Percentiles rank a stretch among this genome's conserved stretches.
Evolutionary conservation across 148 eudicot genomes (phyloP).

Genomic region (Vaccinium myrtillus): DNA sequence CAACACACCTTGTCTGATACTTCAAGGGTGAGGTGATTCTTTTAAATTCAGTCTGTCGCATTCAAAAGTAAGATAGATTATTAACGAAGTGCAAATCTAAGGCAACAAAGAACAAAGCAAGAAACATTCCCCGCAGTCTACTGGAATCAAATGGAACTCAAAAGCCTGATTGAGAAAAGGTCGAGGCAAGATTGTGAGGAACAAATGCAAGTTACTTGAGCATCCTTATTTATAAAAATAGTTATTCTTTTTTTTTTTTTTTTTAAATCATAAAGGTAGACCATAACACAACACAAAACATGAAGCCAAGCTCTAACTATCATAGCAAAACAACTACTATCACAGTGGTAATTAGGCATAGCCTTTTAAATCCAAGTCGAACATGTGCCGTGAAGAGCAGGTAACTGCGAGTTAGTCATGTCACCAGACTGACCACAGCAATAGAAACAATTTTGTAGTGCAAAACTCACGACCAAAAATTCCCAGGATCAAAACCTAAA

Average conservation of each 20-base stretch:
- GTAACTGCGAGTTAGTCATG: not conserved
- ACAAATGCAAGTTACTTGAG: not conserved
- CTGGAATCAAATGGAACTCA: not conserved
- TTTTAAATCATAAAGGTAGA: not conserved
- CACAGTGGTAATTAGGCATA: not conserved
- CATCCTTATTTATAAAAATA: not conserved
- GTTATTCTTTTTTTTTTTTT: not conserved
- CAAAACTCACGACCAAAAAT: not conserved
- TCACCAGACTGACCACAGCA: not conserved
- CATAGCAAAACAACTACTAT: not conserved
- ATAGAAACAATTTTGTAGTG: not conserved
- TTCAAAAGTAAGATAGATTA: not conserved
- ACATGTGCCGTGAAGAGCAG: not conserved
- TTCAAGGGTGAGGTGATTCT: constrained; percentile 80
- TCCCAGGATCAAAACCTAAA: not conserved
- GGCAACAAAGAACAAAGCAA: constrained; percentile 2
- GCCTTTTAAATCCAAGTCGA: not conserved
- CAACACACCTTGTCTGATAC: constrained; percentile 93
- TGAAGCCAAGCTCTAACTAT: not conserved
- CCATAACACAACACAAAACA: not conserved
- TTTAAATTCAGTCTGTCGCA: constrained; percentile 73
- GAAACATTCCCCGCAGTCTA: not conserved
- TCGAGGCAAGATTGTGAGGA: too few species aligned
- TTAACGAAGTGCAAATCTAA: not conserved
- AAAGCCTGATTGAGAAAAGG: not conserved